These are phyloP conservation scores for Nakazawaea pomicola DNA, from an alignment of 805 yeast genomes.

Conservation along the genomic window DNA sequence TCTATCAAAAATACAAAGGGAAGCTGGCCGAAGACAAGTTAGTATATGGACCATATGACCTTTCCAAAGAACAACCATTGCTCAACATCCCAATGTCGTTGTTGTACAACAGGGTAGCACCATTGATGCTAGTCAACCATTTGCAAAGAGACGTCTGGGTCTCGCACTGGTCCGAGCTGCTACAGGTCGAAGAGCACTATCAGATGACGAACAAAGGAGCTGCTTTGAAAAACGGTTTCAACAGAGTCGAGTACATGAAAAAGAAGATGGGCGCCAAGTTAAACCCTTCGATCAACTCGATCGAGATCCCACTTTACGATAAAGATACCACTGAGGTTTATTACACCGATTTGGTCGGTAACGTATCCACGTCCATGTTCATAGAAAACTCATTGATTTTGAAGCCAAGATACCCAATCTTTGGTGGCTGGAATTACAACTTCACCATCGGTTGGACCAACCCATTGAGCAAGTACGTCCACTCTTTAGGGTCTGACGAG, in stretches of 20 bases:
- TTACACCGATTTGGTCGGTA: conserved; percentile 87
- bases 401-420: conserved; percentile 88
- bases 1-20: conserved; percentile 2
- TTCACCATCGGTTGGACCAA: conserved; percentile 94
- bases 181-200: conserved; percentile 81
- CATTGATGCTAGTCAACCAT: conserved; percentile 55
- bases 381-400: conserved; percentile 45
- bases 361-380: conserved; percentile 71
- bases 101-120: conserved; percentile 58
- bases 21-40: conserved; percentile 33
- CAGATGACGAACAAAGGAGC: conserved; percentile 78
- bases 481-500: conserved; percentile 34
- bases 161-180: conserved; percentile 72
- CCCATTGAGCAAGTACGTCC: conserved; percentile 48
- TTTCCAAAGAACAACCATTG: conserved; percentile 35
- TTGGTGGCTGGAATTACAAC: conserved; percentile 95
- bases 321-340: conserved; percentile 55
- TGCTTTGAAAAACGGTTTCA: conserved; percentile 60
- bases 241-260: conserved; percentile 73
- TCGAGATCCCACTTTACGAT: conserved; percentile 52
- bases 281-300: conserved; percentile 54
- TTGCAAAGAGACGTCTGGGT: conserved; percentile 80
- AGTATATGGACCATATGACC: conserved; percentile 50
- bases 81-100: conserved; percentile 46
- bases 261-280: conserved; percentile 46